phyloP scores from a whole-genome alignment of 2,329 filamentous ascomycete species.

The Metarhizium sp. region DNA sequence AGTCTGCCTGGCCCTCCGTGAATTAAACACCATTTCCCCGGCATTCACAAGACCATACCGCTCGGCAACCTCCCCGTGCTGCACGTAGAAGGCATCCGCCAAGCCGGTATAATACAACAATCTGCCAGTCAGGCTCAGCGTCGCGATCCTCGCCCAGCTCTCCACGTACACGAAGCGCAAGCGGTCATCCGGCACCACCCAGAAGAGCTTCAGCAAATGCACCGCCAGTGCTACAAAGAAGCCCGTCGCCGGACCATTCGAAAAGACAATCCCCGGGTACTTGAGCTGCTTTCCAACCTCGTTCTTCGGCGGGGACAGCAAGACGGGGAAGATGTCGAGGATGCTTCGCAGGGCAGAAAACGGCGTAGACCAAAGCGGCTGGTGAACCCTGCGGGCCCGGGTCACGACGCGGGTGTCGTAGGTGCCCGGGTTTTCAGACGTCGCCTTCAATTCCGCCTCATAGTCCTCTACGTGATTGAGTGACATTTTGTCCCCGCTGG shows the following conservation, averaged over 20 bases:
- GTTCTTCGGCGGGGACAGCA: conserved; percentile 30
- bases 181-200: conserved; percentile 35
- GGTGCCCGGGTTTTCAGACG: conserved; percentile 28
- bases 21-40: conserved; percentile 31
- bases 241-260: conserved; percentile 82
- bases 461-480: conserved; percentile 55
- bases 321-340: conserved; percentile 47
- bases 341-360: conserved; percentile 58
- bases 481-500: conserved; percentile 63
- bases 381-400: conserved; percentile 73
- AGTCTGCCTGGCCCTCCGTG: conserved; percentile 15
- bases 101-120: conserved; percentile 55
- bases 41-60: conserved; percentile 29
- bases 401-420: conserved; percentile 62
- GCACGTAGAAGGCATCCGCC: conserved; percentile 73
- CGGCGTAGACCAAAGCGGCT: conserved; percentile 65
- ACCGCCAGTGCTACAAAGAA: conserved; percentile 58
- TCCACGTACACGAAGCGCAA: conserved; percentile 81
- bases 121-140: conserved; percentile 75
- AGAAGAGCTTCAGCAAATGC: conserved; percentile 37
- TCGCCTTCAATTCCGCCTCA: conserved; percentile 22
- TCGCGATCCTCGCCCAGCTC: conserved; percentile 79
- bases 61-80: conserved; percentile 59
- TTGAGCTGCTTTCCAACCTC: conserved; percentile 14
- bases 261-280: conserved; percentile 68